Percentiles rank a stretch among this genome's conserved stretches.
Evolutionary conservation across 2,329 filamentous ascomycete genomes (phyloP).

Genomic region (Dactylonectria estremocensis): DNA sequence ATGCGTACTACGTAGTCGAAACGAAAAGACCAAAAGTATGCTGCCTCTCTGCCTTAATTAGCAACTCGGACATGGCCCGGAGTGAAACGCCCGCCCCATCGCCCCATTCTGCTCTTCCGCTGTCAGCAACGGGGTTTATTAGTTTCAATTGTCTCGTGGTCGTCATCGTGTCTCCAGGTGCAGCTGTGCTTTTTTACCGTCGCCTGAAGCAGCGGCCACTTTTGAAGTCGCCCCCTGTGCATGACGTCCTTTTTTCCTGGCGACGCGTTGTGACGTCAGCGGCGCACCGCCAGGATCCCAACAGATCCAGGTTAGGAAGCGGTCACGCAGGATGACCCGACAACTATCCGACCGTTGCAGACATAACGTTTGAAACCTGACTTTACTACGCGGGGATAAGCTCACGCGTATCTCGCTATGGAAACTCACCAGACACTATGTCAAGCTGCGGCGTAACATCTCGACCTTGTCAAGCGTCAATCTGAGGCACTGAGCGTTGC

Average conservation of each 20-base stretch:
- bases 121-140: conserved; percentile 8
- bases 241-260: conserved; percentile 46
- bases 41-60: not conserved
- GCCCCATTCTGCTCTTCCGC: conserved; percentile 6
- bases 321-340: conserved; percentile 45
- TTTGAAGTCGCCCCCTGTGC: conserved; percentile 38
- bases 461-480: conserved; percentile 72
- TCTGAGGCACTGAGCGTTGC: conserved; percentile 66
- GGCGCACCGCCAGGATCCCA: conserved; percentile 49
- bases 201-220: conserved; percentile 43
- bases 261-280: conserved; percentile 47
- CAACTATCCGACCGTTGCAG: too few relatives aligned
- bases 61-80: not conserved
- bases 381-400: not conserved
- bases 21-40: not conserved
- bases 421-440: conserved; percentile 69
- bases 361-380: too few relatives aligned
- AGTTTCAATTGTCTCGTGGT: conserved; percentile 33
- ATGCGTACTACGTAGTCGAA: not conserved
- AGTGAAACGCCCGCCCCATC: not conserved
- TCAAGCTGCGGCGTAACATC: conserved; percentile 68
- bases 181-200: too few relatives aligned
- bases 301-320: conserved; percentile 49
- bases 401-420: not conserved
- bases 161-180: conserved; percentile 29